Percentiles rank a stretch among this genome's conserved stretches.
Conservation (phyloP, 208 protist genomes). For the Crithidia thermophila region DNA sequence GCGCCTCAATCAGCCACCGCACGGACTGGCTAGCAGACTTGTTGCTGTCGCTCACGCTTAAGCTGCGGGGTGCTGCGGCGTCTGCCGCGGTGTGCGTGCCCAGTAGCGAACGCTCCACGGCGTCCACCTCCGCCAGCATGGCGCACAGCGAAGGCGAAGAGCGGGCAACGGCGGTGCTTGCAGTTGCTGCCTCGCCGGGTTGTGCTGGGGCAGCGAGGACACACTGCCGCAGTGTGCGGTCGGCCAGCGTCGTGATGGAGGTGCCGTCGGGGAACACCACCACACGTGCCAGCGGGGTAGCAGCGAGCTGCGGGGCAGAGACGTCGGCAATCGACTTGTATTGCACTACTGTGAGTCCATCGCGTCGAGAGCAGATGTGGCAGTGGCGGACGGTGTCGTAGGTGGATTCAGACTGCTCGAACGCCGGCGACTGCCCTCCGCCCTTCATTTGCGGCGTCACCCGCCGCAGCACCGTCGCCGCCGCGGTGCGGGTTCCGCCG, state of each 20-base stretch:
- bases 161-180: constrained; percentile 12
- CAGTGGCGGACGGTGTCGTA: constrained; percentile 67
- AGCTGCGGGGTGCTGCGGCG: no score
- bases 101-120: constrained; percentile 24
- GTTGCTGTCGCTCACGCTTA: no score
- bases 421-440: constrained; percentile 10
- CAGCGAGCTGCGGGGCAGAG: background rate
- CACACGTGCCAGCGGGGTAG: constrained; percentile 23
- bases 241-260: constrained; percentile 33
- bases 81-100: background rate
- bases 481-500: background rate
- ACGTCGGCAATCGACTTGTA: constrained; percentile 36
- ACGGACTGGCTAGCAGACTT: constrained; percentile 33
- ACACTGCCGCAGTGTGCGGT: constrained; percentile 17
- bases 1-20: constrained; percentile 71
- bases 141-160: constrained; percentile 27
- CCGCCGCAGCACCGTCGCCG: constrained; percentile 3
- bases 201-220: background rate
- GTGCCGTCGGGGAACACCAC: constrained; percentile 35
- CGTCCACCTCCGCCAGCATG: constrained; percentile 27
- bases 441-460: constrained; percentile 11
- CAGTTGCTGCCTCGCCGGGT: no score
- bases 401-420: constrained; percentile 24
- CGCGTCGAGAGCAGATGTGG: constrained; percentile 55
- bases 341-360: constrained; percentile 61